Evolutionary conservation across 441 rosid genomes (phyloP).

Genomic region (Mallotus repandus): DNA sequence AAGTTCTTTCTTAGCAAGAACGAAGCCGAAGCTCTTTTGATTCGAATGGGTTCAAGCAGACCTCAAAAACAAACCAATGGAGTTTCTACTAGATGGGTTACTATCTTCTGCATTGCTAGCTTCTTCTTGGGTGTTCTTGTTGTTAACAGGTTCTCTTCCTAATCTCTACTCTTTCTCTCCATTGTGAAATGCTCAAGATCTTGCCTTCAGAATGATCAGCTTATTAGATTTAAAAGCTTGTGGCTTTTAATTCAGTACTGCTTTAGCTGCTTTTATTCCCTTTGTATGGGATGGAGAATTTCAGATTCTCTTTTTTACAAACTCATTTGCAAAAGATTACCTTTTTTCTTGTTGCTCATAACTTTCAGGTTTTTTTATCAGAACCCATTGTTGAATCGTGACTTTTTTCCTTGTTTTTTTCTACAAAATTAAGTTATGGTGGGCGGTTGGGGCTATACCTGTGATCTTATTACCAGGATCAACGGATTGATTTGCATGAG

Average conservation of each 20-base stretch:
- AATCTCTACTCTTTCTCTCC: conserved; percentile 13
- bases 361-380: conserved; percentile 11
- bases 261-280: conserved; percentile 10
- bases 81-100: conserved; percentile 80
- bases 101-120: conserved; percentile 80
- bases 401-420: conserved; percentile 6
- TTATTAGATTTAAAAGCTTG: conserved; percentile 25
- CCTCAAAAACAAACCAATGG: conserved; percentile 69
- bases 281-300: conserved; percentile 9
- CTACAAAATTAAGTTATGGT: conserved; percentile 6
- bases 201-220: conserved; percentile 31
- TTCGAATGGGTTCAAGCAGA: conserved; percentile 69
- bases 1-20: conserved; percentile 11
- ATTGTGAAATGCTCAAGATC: conserved; percentile 38
- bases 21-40: conserved; percentile 34
- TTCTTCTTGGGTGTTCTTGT: conserved; percentile 86
- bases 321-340: conserved; percentile 25
- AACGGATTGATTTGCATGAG: conserved; percentile 6
- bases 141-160: conserved; percentile 65
- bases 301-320: conserved; percentile 22
- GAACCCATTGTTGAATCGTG: conserved; percentile 1
- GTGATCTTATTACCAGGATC: conserved; percentile 9
- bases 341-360: conserved; percentile 18
- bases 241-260: neutral
- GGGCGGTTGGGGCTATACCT: neutral